These are phyloP conservation scores for Graphilbum fragrans DNA, from an alignment of 2,329 filamentous ascomycete genomes.

Conservation along the genomic window DNA sequence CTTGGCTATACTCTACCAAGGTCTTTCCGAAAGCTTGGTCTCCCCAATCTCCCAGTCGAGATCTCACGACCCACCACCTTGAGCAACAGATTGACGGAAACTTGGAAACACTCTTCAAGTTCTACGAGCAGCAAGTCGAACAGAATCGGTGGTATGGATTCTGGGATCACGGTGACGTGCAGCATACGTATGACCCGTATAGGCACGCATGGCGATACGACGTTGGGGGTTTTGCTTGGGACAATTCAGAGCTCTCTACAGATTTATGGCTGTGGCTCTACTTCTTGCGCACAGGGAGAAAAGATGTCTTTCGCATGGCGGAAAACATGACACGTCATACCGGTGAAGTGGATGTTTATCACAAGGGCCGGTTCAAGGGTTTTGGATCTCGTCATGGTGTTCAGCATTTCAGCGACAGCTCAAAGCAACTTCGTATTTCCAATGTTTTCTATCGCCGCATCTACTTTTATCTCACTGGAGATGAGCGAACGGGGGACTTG, in stretches of 20 bases:
- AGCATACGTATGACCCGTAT: constrained; percentile 48
- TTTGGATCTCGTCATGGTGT: constrained; percentile 52
- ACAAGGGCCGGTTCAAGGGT: constrained; percentile 43
- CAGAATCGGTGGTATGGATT: constrained; percentile 52
- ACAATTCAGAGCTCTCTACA: constrained; percentile 51
- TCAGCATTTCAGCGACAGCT: constrained; percentile 48
- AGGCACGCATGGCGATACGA: constrained; percentile 52
- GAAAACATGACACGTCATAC: constrained; percentile 47
- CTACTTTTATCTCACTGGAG: no score
- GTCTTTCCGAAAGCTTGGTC: no score
- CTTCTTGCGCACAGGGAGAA: constrained; percentile 45
- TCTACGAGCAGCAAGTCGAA: constrained; percentile 42
- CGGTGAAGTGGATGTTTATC: constrained; percentile 50
- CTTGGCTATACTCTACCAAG: no score
- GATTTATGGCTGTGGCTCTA: constrained; percentile 52
- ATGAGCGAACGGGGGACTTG: no score
- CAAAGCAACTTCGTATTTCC: constrained; percentile 50
- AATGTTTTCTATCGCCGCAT: no score
- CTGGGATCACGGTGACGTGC: constrained; percentile 49
- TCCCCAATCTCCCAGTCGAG: no score
- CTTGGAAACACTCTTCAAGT: constrained; percentile 42
- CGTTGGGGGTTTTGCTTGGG: constrained; percentile 52
- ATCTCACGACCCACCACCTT: constrained; percentile 20
- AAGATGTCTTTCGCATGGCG: constrained; percentile 45
- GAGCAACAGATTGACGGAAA: no score